A percentile compares a stretch with the other conserved stretches of the same genome.
phyloP scores from a whole-genome alignment of 352 stramenopile genomes.

The Phytophthora megakarya region DNA sequence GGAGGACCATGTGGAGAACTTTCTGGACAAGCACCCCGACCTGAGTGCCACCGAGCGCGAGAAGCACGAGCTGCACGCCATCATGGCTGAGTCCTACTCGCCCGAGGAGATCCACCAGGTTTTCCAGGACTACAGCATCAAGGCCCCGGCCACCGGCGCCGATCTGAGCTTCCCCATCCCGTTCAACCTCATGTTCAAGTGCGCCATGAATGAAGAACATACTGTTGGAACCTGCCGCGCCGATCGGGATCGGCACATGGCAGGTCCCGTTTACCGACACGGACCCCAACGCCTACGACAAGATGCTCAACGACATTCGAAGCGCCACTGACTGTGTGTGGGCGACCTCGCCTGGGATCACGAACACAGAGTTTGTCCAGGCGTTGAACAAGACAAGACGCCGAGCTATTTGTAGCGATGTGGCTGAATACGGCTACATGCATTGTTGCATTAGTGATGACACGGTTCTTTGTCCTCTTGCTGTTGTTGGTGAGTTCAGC shows the following conservation, averaged over 20 bases:
- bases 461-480: background rate
- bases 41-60: constrained; percentile 86
- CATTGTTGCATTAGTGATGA: constrained; percentile 13
- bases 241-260: too few species aligned
- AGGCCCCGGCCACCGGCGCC: constrained; percentile 90
- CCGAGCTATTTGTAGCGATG: background rate
- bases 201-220: too few species aligned
- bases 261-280: too few species aligned
- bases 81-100: constrained; percentile 98
- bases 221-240: too few species aligned
- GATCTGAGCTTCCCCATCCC: constrained; percentile 96
- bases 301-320: too few species aligned
- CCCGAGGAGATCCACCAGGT: constrained; percentile 96
- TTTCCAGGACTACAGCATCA: constrained; percentile 95
- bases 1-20: constrained; percentile 98
- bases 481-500: constrained; percentile 2
- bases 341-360: too few species aligned
- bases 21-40: constrained; percentile 91
- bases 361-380: too few species aligned
- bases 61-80: constrained; percentile 92
- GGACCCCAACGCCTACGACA: too few species aligned
- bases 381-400: too few species aligned
- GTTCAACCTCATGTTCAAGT: constrained; percentile 99
- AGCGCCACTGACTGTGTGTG: too few species aligned
- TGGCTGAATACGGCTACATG: too few species aligned